These are phyloP conservation scores for Adansonia grandidieri DNA, from an alignment of 441 rosid genomes.

Conservation along the genomic window DNA sequence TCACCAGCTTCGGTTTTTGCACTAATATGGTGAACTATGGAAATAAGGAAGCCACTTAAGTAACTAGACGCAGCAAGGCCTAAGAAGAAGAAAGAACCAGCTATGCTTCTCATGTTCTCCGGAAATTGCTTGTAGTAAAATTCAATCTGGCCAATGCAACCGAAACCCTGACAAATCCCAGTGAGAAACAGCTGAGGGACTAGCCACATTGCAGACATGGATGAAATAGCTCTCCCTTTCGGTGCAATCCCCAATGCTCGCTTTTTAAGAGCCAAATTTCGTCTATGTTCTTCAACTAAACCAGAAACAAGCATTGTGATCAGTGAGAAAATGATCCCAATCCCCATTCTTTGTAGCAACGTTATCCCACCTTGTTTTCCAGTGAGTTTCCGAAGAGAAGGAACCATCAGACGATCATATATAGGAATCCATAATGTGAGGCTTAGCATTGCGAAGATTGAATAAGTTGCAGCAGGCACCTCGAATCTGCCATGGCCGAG, in stretches of 20 bases:
- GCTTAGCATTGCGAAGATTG: conserved; percentile 41
- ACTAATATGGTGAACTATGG: conserved; percentile 38
- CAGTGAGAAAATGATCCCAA: conserved; percentile 33
- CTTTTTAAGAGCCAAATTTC: conserved; percentile 33
- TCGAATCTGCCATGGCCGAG: conserved; percentile 30
- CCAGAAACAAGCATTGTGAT: conserved; percentile 35
- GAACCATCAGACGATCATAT: conserved; percentile 37
- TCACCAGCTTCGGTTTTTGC: conserved; percentile 28
- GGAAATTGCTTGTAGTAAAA: conserved; percentile 50
- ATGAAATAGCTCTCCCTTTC: conserved; percentile 40
- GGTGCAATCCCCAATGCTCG: conserved; percentile 39
- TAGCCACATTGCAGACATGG: conserved; percentile 41
- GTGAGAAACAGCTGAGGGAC: conserved; percentile 18
- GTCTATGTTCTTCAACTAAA: conserved; percentile 35
- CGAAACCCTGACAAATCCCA: conserved; percentile 36
- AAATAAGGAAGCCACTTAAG: conserved; percentile 38
- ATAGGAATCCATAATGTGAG: conserved; percentile 39
- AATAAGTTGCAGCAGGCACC: conserved; percentile 42
- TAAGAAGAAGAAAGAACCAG: conserved; percentile 40
- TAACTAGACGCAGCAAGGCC: conserved; percentile 38
- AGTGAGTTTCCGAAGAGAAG: conserved; percentile 31
- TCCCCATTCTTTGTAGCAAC: conserved; percentile 40
- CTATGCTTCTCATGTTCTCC: conserved; percentile 33
- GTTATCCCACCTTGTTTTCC: conserved; percentile 39
- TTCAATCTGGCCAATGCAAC: conserved; percentile 39